Evolutionary conservation across 768 basidiomycete species (phyloP), one percentile per base, ranked within the genome.

Genomic region (Dioszegia crocea): DNA sequence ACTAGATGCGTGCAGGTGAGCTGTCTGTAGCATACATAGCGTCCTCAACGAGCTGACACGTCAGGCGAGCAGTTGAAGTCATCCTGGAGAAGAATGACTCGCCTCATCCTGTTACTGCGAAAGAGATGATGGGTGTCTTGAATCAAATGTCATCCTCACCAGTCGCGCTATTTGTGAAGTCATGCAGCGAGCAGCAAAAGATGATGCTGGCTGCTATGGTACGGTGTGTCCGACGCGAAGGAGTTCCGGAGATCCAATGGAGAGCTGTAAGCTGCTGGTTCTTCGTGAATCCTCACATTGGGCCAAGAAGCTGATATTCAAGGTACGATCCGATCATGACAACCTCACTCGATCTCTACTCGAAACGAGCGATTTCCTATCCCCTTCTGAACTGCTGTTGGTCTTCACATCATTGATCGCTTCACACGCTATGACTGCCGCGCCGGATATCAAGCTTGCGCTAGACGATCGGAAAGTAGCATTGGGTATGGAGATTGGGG

Each of bases 111-210:
- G 90, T 88, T 12, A 81, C 82, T 23, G 83, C 83, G 0, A 82
- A 82, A 19, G 88, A 94, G 56, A 85, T 94, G 65, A 84, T 82
- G 66, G 83, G 85, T 49, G 90, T 94, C 9, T 84, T 91, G 53
- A 83, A 84, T 65, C 84, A 83, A 39, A 88, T 94, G 86, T 91
- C 93, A 69, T 90, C 89, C 65, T 92, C 88, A 65, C 92, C 92
- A 1, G 90, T 87, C 0, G 88, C 89, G 3, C 85, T 86, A 14
- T 96, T 86, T 70, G 77, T 97, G 24, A 83, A 83, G 45, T 85
- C 88, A 33, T 86, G 90, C 66, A 88, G 88, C 77, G 82, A 91
- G 62, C 90, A 94, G 70, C 91, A 96, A 73, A 84, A 87, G 39
- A 81, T 93, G 46, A 86, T 96, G 86, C 81, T 97, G 17, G 87